Percentiles rank a stretch among this genome's conserved stretches.
These are phyloP conservation scores for Schizosaccharomyces japonicus DNA, from an alignment of 805 yeast genomes.

Conservation along the genomic window DNA sequence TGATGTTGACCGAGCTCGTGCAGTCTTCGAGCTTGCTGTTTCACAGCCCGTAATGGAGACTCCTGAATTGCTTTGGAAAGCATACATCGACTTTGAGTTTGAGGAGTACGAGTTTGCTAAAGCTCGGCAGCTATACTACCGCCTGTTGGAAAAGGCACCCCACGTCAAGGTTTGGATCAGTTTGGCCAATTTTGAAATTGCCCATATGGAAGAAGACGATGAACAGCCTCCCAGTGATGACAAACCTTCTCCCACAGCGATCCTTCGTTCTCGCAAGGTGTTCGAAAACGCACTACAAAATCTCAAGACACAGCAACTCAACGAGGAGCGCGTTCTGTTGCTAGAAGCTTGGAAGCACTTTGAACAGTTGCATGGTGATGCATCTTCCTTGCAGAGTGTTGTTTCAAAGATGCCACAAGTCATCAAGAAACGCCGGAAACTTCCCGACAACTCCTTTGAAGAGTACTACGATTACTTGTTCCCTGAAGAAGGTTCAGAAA, in stretches of 20 bases:
- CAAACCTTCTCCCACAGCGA: constrained; percentile 16
- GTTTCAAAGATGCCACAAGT: constrained; percentile 29
- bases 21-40: constrained; percentile 33
- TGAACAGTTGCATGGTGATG: constrained; percentile 38
- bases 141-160: constrained; percentile 17
- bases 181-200: constrained; percentile 46
- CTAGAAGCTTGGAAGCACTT: constrained; percentile 40
- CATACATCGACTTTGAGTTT: constrained; percentile 33
- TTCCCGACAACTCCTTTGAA: constrained; percentile 25
- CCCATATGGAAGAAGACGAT: constrained; percentile 21
- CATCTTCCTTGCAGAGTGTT: constrained; percentile 18
- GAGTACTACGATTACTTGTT: constrained; percentile 40
- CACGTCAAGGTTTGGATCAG: constrained; percentile 32
- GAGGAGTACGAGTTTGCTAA: constrained; percentile 33
- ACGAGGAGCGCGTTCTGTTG: constrained; percentile 27
- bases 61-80: constrained; percentile 17
- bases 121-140: constrained; percentile 30
- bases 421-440: constrained; percentile 22
- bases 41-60: constrained; percentile 13
- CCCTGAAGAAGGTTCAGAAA: constrained; percentile 30
- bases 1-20: constrained; percentile 45
- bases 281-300: constrained; percentile 30
- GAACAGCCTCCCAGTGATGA: constrained; percentile 26
- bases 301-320: constrained; percentile 19
- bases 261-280: constrained; percentile 26